Evolutionary conservation across 1,284 basidiomycete genomes (phyloP).

Genomic region (Ceratobasidium sp.): DNA sequence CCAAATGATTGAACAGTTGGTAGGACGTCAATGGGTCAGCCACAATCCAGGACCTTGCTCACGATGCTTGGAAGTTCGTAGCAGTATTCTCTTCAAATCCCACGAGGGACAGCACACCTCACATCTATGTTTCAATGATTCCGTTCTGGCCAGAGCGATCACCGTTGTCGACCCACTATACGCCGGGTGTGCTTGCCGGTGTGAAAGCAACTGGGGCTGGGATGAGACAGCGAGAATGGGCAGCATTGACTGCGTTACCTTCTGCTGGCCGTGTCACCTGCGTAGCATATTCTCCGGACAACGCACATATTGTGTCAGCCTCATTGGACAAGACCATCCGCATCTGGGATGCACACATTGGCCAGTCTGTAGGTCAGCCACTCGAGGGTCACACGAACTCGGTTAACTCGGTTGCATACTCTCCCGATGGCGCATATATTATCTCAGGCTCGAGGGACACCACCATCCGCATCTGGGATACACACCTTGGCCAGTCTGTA

Average conservation of each 20-base stretch:
- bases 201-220: constrained; percentile 6
- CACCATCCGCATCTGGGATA: constrained; percentile 36
- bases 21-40: not conserved
- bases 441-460: not conserved
- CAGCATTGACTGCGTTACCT: too few relatives aligned
- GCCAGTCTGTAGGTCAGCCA: constrained; percentile 14
- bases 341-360: constrained; percentile 48
- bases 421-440: not conserved
- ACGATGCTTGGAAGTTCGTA: constrained; percentile 3
- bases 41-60: not conserved
- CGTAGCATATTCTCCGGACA: constrained; percentile 31
- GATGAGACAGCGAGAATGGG: constrained; percentile 19
- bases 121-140: not conserved
- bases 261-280: not conserved
- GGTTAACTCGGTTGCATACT: constrained; percentile 37
- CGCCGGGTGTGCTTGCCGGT: not conserved
- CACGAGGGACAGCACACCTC: not conserved
- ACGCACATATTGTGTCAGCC: constrained; percentile 11
- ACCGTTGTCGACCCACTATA: not conserved
- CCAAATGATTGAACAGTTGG: too few relatives aligned
- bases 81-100: not conserved
- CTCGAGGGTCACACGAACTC: not conserved
- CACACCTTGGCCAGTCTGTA: not conserved
- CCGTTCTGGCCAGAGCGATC: not conserved
- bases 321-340: not conserved